Evolutionary conservation across 75 land plant species (phyloP), one percentile per base, ranked within the genome.

Genomic region (Pinus tabuliformis): DNA sequence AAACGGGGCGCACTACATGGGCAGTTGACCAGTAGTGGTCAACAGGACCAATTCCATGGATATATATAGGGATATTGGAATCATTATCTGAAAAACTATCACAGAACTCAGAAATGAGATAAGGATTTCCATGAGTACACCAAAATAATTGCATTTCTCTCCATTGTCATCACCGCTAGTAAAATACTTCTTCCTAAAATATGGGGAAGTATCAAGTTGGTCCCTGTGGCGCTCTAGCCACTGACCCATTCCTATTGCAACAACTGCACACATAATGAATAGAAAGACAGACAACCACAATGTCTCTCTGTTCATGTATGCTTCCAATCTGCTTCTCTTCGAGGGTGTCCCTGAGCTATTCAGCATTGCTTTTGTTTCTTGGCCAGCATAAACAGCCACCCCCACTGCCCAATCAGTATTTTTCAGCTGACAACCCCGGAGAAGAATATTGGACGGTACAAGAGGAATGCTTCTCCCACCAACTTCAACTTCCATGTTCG

Each of bases 41-140:
- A n/a, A n/a, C n/a, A n/a, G n/a, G n/a, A 94, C 97, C 66, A 94
- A 58, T 84, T 94, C 97, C 95, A 94, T 92, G 17, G 97, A 86
- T 56, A 94, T 94, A 62, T 94, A 94, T 16, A 94, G 81, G 58
- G 97, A 89, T 45, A 94, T 94, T 1, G 97, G 97, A 54, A 94
- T 92, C 97, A 94, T 94, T 57, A 94, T 92, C 79, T 94, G 97
- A 65, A 94, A 94, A 24, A 90, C 89, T 39, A 94, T 94, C 26
- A 94, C 75, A 66, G 87, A 92, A 75, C 92, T 94, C 74, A 94
- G 79, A 75, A 94, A 94, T 24, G 92, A 82, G 80, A 94, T 83
- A 57, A 94, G 82, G 2, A 78, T 87, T 73, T 94, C 97, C 90
- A 92, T 83, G 8, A 79, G 57, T 30, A 83, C 72, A 22, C 97